phyloP scores from a whole-genome alignment of 2,329 filamentous ascomycete species.

The Fusarium udum region DNA sequence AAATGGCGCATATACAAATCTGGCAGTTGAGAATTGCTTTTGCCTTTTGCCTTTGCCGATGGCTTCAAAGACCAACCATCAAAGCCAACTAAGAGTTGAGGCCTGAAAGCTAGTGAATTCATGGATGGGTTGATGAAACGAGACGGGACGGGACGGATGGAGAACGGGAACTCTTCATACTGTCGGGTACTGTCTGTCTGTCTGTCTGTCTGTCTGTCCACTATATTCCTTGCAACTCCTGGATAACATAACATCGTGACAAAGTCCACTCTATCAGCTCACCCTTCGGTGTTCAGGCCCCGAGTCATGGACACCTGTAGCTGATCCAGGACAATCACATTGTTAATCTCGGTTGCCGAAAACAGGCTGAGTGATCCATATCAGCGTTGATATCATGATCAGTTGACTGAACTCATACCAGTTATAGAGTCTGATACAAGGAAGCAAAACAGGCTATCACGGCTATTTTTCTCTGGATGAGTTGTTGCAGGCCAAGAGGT shows the following conservation, averaged over 20 bases:
- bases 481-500: background rate
- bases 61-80: background rate
- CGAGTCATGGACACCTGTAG: slow-evolving; percentile 6
- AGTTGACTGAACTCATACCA: background rate
- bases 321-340: background rate
- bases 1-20: slow-evolving; percentile 34
- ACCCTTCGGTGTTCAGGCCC: background rate
- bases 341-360: slow-evolving; percentile 6
- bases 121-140: slow-evolving; percentile 24
- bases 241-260: slow-evolving; percentile 13
- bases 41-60: background rate
- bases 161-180: slow-evolving; percentile 6
- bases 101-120: background rate
- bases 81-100: background rate
- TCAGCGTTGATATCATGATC: background rate
- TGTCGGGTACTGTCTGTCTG: background rate
- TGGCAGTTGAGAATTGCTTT: slow-evolving; percentile 11
- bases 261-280: slow-evolving; percentile 7
- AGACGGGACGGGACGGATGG: slow-evolving; percentile 24
- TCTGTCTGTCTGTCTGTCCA: background rate
- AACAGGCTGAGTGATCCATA: background rate
- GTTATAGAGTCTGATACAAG: background rate
- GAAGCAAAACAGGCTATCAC: slow-evolving; percentile 1
- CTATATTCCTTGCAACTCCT: background rate
- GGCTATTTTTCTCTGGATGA: background rate